Percentiles rank a stretch among this genome's conserved stretches.
Evolutionary conservation across 163 green algal species (phyloP).

Genomic region (Trebouxiophyceae sp.): DNA sequence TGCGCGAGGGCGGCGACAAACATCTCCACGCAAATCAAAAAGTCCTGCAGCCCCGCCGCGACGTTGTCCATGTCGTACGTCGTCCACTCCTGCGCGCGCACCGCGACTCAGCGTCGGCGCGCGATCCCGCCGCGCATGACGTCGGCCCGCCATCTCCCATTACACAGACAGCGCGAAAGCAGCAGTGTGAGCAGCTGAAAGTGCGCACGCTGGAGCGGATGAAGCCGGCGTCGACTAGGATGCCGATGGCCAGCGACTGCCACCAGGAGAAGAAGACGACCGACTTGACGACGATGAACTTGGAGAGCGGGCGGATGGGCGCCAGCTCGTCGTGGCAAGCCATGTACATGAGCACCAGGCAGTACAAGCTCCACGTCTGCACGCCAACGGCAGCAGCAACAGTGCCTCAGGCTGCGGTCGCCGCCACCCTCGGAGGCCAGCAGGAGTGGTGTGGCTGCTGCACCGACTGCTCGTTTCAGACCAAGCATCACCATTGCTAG

Average conservation of each 20-base stretch:
- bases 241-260: conserved; percentile 71
- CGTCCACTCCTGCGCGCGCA: conserved; percentile 6
- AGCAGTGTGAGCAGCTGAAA: not conserved
- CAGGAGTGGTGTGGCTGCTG: too few relatives aligned
- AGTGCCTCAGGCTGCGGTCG: too few relatives aligned
- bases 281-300: conserved; percentile 93
- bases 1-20: conserved; percentile 86
- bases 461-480: too few relatives aligned
- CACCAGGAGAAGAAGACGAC: conserved; percentile 97
- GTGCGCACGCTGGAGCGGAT: conserved; percentile 28
- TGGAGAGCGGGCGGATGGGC: conserved; percentile 87
- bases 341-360: conserved; percentile 83
- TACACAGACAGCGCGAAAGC: too few relatives aligned
- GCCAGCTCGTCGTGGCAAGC: conserved; percentile 76
- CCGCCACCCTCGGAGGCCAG: too few relatives aligned
- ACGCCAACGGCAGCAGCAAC: not conserved
- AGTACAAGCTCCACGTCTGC: conserved; percentile 94
- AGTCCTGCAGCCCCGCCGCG: conserved; percentile 75
- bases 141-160: too few relatives aligned
- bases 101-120: too few relatives aligned
- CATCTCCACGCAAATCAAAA: conserved; percentile 98
- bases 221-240: conserved; percentile 55
- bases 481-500: too few relatives aligned
- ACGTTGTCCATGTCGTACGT: conserved; percentile 57
- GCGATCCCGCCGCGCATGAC: too few relatives aligned